Base-by-base conservation (phyloP, 2,329 filamentous ascomycete species). In the Paracoccidioides lutzii region DNA sequence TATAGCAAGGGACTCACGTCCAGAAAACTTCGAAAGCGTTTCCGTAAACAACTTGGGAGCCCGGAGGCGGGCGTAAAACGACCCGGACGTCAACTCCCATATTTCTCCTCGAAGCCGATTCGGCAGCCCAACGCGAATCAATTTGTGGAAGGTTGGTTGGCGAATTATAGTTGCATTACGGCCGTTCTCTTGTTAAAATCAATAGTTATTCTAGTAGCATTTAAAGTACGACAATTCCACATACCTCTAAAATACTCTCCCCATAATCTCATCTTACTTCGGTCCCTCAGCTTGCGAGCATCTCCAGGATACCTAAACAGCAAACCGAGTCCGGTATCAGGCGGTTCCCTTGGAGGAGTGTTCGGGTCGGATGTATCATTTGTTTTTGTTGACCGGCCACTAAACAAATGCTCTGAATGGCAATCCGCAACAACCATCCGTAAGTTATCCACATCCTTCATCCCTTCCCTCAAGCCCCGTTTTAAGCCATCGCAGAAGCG, bases 241-340 rank as follows among this genome's bases (percentile, higher is more conserved):
- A 56, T 66, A 72, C 75, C 71, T 69, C 88, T 81, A 58, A 98
- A 78, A 69, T 98, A 98, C 72, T 98, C 93, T 57, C 88, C 89
- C 93, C 93, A 98, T 43, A 98, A 74, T 48, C 93, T 81, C 87
- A 98, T 97, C 76, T 98, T 98, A 66, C 91, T 95, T 56, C 90
- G 81, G 69, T 98, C 93, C 62, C 93, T 81, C 58, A 97, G 78
- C 73, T 97, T 97, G 67, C 90, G 88, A 41, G 90, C 82, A 73
- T 98, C 94, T 56, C 93, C 93, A 1, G 93, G 93, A 67, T 98
- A 98, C 65, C 86, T 84, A 71, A 96, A 98, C 12, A 94, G 72
- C 80, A 94, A 88, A 40, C 93, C 93, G 40, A 98, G 76, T 1
- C 93, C 93, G 28, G 90, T 93, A 71, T 98, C 91, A n/a, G 93